Evolutionary conservation across 2,329 filamentous ascomycete species (phyloP), one percentile per base, ranked within the genome.

Genomic region (Arthrobotrys sinensis): DNA sequence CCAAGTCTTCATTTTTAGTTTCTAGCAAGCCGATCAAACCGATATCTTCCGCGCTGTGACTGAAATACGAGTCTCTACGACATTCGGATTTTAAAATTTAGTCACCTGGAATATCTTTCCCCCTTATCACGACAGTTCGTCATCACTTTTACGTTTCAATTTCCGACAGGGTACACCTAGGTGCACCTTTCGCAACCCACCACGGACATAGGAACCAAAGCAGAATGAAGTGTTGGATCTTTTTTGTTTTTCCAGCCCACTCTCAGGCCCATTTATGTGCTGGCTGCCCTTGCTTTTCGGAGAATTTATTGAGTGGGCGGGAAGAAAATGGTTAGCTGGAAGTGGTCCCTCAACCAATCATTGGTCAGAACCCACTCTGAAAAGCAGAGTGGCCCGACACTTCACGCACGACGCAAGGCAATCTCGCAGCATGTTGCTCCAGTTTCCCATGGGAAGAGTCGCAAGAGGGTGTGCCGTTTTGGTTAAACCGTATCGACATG

Each of bases 251-350:
- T 70, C 71, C 62, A 52, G 38, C 55, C 28, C 60, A 64, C 55
- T 53, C 66, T 70, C 43, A 40, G 36, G 32, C 53, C 45, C 67
- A 45, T 64, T 77, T 50, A 10, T 32, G 48, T 46, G 38, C 40
- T 71, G 66, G 32, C 46, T 45, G 66, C 67, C 75, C 75, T 78
- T 78, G 75, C 75, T 67, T 71, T 72, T 78, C 75, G 75, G 75
- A 78, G 75, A 78, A 78, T 78, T 72, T 67, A 78, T 78, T 72
- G 75, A 65, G 67, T 78, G 75, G 75, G 67, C 55, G 67, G 75
- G 68, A 36, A 68, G 57, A 69, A 68, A 60, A 34, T 71, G 53
- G 67, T 57, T 63, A 67, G 67, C 50, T 72, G 67, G 67, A 72
- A 67, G 63, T 62, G 53, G 50, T 38, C 43, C 50, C 63, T 62